Conservation (phyloP, 208 protist species). For the Acanthamoeba royreba region DNA sequence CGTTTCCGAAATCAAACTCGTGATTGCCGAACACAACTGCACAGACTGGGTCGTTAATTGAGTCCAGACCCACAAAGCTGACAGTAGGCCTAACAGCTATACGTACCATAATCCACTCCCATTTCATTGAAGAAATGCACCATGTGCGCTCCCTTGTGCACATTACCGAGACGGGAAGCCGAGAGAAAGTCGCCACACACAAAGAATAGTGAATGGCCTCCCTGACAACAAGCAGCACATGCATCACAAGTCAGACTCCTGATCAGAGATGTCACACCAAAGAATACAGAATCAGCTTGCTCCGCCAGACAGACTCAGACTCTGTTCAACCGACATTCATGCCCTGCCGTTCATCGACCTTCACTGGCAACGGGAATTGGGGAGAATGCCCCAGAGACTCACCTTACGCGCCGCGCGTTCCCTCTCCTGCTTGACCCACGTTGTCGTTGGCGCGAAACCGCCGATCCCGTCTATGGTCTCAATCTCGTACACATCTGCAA, state of each 20-base stretch:
- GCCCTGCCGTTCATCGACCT: no score
- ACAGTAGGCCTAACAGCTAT: no score
- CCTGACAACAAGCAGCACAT: neutral
- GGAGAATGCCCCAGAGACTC: no score
- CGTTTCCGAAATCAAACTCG: constrained; percentile 42
- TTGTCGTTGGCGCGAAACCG: neutral
- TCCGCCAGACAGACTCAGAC: no score
- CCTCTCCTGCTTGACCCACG: neutral
- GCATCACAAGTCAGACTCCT: neutral
- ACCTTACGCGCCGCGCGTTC: neutral
- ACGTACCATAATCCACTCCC: constrained; percentile 24
- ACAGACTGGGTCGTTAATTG: neutral
- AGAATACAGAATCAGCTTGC: no score
- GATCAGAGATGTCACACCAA: no score
- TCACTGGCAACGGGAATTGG: no score
- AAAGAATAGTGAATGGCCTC: constrained; percentile 13
- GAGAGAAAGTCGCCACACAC: constrained; percentile 38
- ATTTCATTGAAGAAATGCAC: constrained; percentile 20
- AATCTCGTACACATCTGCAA: constrained; percentile 28
- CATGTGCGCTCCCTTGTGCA: constrained; percentile 31
- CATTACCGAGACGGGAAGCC: neutral
- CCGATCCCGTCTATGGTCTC: neutral
- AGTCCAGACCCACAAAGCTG: neutral
- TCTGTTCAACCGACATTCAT: no score
- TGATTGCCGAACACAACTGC: constrained; percentile 31